Conservation (phyloP, 2,329 filamentous ascomycete species). For the Ceratocystis cacaofunesta region DNA sequence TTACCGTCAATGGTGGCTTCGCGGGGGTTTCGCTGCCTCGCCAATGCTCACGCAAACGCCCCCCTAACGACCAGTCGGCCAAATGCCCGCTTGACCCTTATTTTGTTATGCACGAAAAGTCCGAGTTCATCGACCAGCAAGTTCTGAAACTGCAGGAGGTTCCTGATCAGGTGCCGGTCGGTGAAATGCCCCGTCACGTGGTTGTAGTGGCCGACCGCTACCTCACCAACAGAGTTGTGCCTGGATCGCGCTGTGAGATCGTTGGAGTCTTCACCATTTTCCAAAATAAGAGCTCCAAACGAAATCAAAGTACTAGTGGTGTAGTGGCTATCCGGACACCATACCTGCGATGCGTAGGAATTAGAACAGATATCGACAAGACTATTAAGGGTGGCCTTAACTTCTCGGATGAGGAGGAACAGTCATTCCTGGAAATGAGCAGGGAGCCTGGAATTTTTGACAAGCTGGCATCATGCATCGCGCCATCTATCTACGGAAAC, state of each 20-base stretch:
- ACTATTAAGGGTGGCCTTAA: conserved; percentile 69
- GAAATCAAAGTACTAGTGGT: conserved; percentile 55
- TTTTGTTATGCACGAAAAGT: conserved; percentile 88
- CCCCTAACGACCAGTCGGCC: conserved; percentile 50
- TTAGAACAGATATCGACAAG: conserved; percentile 79
- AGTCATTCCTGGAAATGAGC: conserved; percentile 87
- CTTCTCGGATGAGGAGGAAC: conserved; percentile 91
- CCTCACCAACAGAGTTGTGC: conserved; percentile 86
- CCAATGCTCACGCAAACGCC: conserved; percentile 50
- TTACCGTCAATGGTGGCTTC: conserved; percentile 73
- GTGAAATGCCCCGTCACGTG: conserved; percentile 87
- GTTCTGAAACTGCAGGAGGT: conserved; percentile 96
- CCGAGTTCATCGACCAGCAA: conserved; percentile 91
- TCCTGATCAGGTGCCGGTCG: conserved; percentile 91
- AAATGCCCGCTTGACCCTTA: conserved; percentile 90
- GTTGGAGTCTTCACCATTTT: conserved; percentile 99
- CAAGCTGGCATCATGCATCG: conserved; percentile 79
- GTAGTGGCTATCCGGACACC: conserved; percentile 93
- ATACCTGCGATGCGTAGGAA: conserved; percentile 82
- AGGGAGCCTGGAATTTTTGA: conserved; percentile 84
- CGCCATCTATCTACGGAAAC: conserved; percentile 95
- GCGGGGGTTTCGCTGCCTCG: conserved; percentile 73
- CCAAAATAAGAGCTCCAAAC: conserved; percentile 66
- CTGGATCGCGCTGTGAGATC: conserved; percentile 82
- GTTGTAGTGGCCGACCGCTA: conserved; percentile 94